Percentiles rank a stretch among this genome's conserved stretches.
phyloP scores from a whole-genome alignment of 768 basidiomycete species.

The Mycena galericulata region DNA sequence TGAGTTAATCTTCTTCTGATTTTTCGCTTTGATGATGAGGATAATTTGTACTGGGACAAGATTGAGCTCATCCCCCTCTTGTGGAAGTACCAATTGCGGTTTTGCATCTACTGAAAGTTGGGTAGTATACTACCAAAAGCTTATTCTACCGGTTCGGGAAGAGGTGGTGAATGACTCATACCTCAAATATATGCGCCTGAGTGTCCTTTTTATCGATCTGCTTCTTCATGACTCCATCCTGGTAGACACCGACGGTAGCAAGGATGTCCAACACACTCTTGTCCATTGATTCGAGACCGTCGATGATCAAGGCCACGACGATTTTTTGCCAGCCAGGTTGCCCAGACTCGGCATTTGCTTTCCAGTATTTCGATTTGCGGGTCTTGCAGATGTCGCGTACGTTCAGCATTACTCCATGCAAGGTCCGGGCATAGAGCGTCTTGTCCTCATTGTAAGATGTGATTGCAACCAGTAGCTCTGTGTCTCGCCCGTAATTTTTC shows the following conservation, averaged over 20 bases:
- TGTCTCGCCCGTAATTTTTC: conserved; percentile 87
- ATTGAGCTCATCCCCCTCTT: conserved; percentile 87
- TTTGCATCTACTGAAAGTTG: conserved; percentile 92
- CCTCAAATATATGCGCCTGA: conserved; percentile 96
- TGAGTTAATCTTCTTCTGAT: conserved; percentile 95
- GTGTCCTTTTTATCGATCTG: conserved; percentile 89
- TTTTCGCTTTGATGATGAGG: conserved; percentile 90
- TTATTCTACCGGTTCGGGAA: not conserved
- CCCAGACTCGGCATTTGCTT: conserved; percentile 83
- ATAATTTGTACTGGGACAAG: conserved; percentile 93
- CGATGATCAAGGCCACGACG: conserved; percentile 90
- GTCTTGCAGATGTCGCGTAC: conserved; percentile 97
- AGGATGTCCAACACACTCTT: conserved; percentile 91
- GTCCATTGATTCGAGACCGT: conserved; percentile 95
- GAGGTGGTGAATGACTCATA: conserved; percentile 47
- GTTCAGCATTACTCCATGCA: conserved; percentile 97
- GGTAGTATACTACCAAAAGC: conserved; percentile 83
- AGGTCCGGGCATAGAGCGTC: conserved; percentile 86
- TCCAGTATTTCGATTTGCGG: conserved; percentile 93
- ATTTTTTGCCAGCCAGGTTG: conserved; percentile 92
- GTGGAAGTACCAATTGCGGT: conserved; percentile 91
- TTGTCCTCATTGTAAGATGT: conserved; percentile 95
- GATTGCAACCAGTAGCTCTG: conserved; percentile 93
- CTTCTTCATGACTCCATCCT: conserved; percentile 96
- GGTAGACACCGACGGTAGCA: conserved; percentile 91